phyloP scores from a whole-genome alignment of 768 basidiomycete genomes.

The Termitomyces bulborhizus region DNA sequence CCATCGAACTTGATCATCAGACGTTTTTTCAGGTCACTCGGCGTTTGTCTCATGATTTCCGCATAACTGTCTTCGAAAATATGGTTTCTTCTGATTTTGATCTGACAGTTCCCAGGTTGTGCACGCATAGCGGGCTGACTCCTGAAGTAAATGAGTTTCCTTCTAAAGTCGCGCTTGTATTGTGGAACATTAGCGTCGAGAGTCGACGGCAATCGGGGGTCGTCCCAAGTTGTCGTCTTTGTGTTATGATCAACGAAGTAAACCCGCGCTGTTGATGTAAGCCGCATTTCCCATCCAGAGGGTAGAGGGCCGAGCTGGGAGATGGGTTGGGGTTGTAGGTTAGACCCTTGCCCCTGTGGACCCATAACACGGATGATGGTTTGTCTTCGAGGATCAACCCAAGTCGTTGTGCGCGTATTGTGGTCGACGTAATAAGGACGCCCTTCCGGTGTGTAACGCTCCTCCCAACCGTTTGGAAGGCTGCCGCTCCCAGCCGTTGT shows the following conservation, averaged over 20 bases:
- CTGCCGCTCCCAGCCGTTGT: slow-evolving; percentile 74
- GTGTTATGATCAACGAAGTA: slow-evolving; percentile 99
- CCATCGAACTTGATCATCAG: slow-evolving; percentile 99
- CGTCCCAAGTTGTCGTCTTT: slow-evolving; percentile 99
- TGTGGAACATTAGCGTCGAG: slow-evolving; percentile 97
- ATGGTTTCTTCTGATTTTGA: slow-evolving; percentile 96
- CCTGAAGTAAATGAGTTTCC: slow-evolving; percentile 99
- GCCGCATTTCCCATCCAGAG: slow-evolving; percentile 99
- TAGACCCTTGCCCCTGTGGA: slow-evolving; percentile 81
- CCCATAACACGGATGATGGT: slow-evolving; percentile 97
- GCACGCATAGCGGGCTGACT: slow-evolving; percentile 97
- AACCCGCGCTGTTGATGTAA: slow-evolving; percentile 94
- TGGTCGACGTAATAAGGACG: slow-evolving; percentile 99
- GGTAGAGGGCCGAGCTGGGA: slow-evolving; percentile 95
- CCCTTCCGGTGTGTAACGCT: slow-evolving; percentile 96
- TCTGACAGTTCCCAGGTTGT: slow-evolving; percentile 98
- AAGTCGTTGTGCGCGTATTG: slow-evolving; percentile 99
- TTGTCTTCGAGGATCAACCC: slow-evolving; percentile 98
- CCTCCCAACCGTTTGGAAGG: slow-evolving; percentile 97
- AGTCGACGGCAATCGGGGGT: slow-evolving; percentile 92
- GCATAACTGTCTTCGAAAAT: slow-evolving; percentile 99
- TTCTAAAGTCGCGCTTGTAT: slow-evolving; percentile 98
- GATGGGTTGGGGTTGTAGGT: slow-evolving; percentile 91
- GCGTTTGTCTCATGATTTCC: slow-evolving; percentile 99
- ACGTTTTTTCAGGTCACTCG: slow-evolving; percentile 96